These are phyloP conservation scores for Coccomyxa subellipsoidea DNA, from an alignment of 163 green algal genomes.

Conservation along the genomic window DNA sequence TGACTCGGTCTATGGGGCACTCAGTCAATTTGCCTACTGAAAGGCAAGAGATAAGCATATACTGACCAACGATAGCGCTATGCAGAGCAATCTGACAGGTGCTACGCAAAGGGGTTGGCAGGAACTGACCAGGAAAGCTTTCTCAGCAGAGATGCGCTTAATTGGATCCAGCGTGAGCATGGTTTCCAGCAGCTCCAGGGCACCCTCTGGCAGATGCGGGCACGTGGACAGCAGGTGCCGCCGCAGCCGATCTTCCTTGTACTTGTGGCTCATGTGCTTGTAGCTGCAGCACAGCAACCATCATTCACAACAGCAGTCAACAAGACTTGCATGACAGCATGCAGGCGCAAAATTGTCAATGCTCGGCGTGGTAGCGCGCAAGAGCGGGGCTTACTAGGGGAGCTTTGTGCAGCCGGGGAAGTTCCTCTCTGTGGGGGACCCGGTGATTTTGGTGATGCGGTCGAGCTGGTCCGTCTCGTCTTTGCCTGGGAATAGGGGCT, in stretches of 20 bases:
- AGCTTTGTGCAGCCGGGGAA: conserved; percentile 65
- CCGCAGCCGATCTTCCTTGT: conserved; percentile 9
- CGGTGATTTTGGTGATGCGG: conserved; percentile 71
- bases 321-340: too few relatives aligned
- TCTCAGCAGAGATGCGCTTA: conserved; percentile 54
- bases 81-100: background rate
- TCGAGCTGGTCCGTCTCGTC: conserved; percentile 78
- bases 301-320: too few relatives aligned
- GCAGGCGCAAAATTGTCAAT: too few relatives aligned
- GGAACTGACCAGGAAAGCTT: conserved; percentile 20
- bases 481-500: conserved; percentile 77
- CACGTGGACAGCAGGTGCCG: conserved; percentile 29
- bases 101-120: background rate
- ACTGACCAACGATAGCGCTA: too few relatives aligned
- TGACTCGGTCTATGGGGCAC: too few relatives aligned
- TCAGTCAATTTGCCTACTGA: too few relatives aligned
- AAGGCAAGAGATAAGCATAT: too few relatives aligned
- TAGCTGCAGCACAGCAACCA: too few relatives aligned
- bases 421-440: conserved; percentile 59
- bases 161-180: conserved; percentile 72
- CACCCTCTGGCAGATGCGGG: conserved; percentile 25
- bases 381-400: conserved; percentile 13
- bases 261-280: background rate
- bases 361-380: too few relatives aligned
- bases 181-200: conserved; percentile 64